Evolutionary conservation across 2,329 filamentous ascomycete species (phyloP).

Genomic region (Cladorrhinum sp.): DNA sequence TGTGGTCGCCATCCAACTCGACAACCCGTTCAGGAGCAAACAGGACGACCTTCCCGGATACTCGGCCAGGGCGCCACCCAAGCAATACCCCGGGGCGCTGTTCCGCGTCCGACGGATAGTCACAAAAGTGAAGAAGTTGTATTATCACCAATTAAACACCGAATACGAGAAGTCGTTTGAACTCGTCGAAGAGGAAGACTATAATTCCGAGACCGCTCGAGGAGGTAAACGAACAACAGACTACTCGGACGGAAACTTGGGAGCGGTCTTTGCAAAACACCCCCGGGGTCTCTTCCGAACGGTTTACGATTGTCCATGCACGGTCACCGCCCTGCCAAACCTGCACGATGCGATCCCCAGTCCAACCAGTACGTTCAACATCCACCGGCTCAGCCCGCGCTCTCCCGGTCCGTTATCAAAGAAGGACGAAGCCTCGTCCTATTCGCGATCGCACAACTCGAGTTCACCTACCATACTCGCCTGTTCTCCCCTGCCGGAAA

Average conservation of each 20-base stretch:
- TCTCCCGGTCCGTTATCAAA: no score
- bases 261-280: constrained; percentile 9
- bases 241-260: constrained; percentile 16
- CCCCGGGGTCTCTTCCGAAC: constrained; percentile 14
- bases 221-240: constrained; percentile 11
- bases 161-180: constrained; percentile 23
- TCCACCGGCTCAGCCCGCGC: not conserved
- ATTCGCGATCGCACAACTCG: no score
- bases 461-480: constrained; percentile 5
- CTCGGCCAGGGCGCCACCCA: constrained; percentile 5
- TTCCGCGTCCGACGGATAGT: constrained; percentile 23
- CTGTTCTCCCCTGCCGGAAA: constrained; percentile 11
- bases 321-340: constrained; percentile 9
- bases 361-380: not conserved
- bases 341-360: not conserved
- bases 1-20: constrained; percentile 20
- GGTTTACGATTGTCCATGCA: constrained; percentile 24
- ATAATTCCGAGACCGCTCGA: constrained; percentile 3
- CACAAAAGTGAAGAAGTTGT: constrained; percentile 20
- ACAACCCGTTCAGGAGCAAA: constrained; percentile 11
- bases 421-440: no score
- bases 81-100: constrained; percentile 18
- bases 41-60: constrained; percentile 12
- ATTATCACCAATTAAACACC: constrained; percentile 19
- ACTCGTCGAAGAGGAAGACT: constrained; percentile 18